A percentile compares a stretch with the other conserved stretches of the same genome.
phyloP scores from a whole-genome alignment of 768 basidiomycete species.

The Candolleomyces eurysporus region DNA sequence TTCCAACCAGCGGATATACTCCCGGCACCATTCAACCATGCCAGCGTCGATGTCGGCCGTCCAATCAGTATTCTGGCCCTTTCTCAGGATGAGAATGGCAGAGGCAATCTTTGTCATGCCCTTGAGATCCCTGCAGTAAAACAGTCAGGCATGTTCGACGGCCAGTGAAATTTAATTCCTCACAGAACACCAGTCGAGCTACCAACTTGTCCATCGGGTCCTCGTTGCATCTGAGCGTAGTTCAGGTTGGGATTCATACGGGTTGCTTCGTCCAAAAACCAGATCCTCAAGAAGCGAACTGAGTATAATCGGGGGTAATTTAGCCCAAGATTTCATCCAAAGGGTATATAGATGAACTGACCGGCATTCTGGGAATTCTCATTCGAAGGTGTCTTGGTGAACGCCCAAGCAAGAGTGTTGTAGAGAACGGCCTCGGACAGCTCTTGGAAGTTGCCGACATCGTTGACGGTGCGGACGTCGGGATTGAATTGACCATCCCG shows the following conservation, averaged over 20 bases:
- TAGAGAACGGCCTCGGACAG: slow-evolving; percentile 61
- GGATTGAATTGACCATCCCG: slow-evolving; percentile 68
- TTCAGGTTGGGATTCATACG: slow-evolving; percentile 65
- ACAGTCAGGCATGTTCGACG: background rate
- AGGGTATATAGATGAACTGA: slow-evolving; percentile 15
- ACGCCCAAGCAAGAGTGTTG: slow-evolving; percentile 54
- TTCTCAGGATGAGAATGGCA: slow-evolving; percentile 52
- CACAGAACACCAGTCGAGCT: slow-evolving; percentile 56
- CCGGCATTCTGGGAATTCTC: slow-evolving; percentile 41
- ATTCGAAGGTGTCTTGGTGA: slow-evolving; percentile 28
- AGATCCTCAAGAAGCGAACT: slow-evolving; percentile 49
- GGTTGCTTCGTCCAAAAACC: slow-evolving; percentile 59
- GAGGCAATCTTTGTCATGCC: slow-evolving; percentile 54
- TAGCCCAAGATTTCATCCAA: background rate
- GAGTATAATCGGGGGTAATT: slow-evolving; percentile 2
- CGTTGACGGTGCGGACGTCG: slow-evolving; percentile 54
- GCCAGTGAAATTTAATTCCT: slow-evolving; percentile 15
- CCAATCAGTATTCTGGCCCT: slow-evolving; percentile 50
- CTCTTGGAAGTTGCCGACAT: slow-evolving; percentile 52
- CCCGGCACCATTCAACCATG: slow-evolving; percentile 48
- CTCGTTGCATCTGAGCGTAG: slow-evolving; percentile 51
- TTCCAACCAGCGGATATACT: slow-evolving; percentile 58
- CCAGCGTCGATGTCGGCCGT: slow-evolving; percentile 47
- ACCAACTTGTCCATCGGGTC: slow-evolving; percentile 37
- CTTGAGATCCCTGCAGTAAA: slow-evolving; percentile 48